A percentile compares a stretch with the other conserved stretches of the same genome.
These are phyloP conservation scores for Hypomontagnella submonticulosa DNA, from an alignment of 495 filamentous ascomycete species.

Conservation along the genomic window DNA sequence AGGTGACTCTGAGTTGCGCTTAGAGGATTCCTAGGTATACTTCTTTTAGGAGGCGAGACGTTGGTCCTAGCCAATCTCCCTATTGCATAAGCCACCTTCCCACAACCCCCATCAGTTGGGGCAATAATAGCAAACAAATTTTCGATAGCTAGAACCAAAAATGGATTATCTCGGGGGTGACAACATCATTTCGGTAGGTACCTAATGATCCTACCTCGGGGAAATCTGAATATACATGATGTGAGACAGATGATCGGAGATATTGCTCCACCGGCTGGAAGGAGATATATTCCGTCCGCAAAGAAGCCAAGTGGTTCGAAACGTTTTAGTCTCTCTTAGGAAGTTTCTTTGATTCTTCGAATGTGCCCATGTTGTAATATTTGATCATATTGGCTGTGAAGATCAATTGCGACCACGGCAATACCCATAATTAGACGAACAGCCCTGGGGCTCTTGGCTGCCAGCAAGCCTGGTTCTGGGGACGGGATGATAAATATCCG, in stretches of 20 bases:
- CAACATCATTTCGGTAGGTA: conserved; percentile 4
- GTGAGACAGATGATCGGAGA: neutral
- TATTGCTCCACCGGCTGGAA: conserved; percentile 23
- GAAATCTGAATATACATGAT: conserved; percentile 15
- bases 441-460: conserved; percentile 1
- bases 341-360: conserved; percentile 7
- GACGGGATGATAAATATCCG: conserved; percentile 10
- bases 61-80: conserved; percentile 27
- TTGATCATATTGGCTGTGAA: conserved; percentile 9
- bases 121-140: conserved; percentile 6
- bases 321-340: conserved; percentile 13
- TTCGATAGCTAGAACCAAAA: neutral
- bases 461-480: neutral
- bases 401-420: neutral
- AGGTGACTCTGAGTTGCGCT: conserved; percentile 22
- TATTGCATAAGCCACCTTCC: conserved; percentile 35
- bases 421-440: conserved; percentile 14
- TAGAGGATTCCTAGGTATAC: conserved; percentile 20
- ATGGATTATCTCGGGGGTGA: conserved; percentile 13
- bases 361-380: neutral
- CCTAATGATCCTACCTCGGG: conserved; percentile 14
- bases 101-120: conserved; percentile 17
- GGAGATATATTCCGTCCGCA: conserved; percentile 21
- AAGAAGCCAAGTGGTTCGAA: conserved; percentile 18
- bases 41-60: conserved; percentile 7